Evolutionary conservation across 345 rosid species (phyloP), one percentile per base, ranked within the genome.

Genomic region (Carallia pectinifolia): DNA sequence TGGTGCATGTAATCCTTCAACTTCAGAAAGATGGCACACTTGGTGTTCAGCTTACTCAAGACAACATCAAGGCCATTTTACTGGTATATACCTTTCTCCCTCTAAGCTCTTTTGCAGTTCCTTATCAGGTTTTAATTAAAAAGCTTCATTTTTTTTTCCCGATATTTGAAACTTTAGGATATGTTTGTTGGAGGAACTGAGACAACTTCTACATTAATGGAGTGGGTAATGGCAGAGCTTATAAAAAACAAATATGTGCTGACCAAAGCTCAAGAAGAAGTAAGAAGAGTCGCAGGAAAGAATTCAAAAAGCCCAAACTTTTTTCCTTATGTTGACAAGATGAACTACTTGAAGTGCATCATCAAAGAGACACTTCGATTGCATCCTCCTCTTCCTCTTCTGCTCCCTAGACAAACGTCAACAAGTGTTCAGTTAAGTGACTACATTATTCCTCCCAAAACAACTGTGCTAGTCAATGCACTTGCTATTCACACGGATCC

Each of bases 181-280:
- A 77, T 81, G 79, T 61, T 77, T 52, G 64, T 58, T 2, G 81
- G 53, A 38, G 84, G 70, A 15, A 68, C 79, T 1, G 79, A 81
- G 31, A 81, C 84, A 1, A 56, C 73, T 13, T 64, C 66, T 54
- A 71, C 70, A 3, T 55, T 66, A 6, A 39, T 77, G 52, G 77
- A 77, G 50, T 77, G 81, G 81, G 61, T 71, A 4, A 68, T 81
- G 70, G 50, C 79, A 58, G 77, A 74, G 64, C 62, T 77, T 4
- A 16, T 68, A 5, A 67, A 15, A 56, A 33, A 80, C 10, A 65
- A 44, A 7, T 48, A 38, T 0, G 48, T 71, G 0, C 62, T 63
- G 73, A 65, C n/a, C 23, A 73, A 52, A 50, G 69, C 54, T 4
- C 83, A 80, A 30, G 62, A 72, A 19, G 83, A 80, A 27, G 65